Conservation (phyloP, 257 asterid species). For the Sherardia arvensis region DNA sequence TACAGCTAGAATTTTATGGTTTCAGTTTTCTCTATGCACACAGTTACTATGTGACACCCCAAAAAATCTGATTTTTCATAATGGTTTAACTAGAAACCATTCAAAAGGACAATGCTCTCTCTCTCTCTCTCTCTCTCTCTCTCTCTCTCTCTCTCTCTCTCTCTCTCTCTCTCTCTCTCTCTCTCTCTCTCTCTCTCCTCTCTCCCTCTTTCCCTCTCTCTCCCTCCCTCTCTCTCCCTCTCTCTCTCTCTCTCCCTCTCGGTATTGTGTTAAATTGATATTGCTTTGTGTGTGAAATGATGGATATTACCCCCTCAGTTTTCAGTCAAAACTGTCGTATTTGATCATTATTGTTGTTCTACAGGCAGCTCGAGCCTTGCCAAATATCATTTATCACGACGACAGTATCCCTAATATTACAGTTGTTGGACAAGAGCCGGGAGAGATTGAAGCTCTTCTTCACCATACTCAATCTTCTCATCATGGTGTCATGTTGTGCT, state of each 20-base stretch:
- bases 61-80: neutral
- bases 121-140: no score
- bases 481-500: conserved; percentile 66
- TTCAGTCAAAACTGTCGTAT: neutral
- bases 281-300: neutral
- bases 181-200: no score
- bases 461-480: conserved; percentile 61
- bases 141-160: no score
- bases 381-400: conserved; percentile 80
- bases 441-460: conserved; percentile 79
- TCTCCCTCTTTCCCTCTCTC: no score
- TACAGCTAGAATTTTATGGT: neutral
- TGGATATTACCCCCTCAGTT: no score
- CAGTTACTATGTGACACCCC: neutral
- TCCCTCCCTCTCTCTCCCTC: no score
- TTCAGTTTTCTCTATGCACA: neutral
- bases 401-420: conserved; percentile 70
- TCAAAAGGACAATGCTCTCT: no score
- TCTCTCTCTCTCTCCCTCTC: no score
- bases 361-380: conserved; percentile 81
- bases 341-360: neutral
- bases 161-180: no score
- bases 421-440: conserved; percentile 70
- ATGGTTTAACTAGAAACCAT: neutral
- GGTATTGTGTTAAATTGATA: no score